Percentiles rank a stretch among this genome's conserved stretches.
Conservation (phyloP, 495 filamentous ascomycete species). For the Podospora pseudopauciseta region DNA sequence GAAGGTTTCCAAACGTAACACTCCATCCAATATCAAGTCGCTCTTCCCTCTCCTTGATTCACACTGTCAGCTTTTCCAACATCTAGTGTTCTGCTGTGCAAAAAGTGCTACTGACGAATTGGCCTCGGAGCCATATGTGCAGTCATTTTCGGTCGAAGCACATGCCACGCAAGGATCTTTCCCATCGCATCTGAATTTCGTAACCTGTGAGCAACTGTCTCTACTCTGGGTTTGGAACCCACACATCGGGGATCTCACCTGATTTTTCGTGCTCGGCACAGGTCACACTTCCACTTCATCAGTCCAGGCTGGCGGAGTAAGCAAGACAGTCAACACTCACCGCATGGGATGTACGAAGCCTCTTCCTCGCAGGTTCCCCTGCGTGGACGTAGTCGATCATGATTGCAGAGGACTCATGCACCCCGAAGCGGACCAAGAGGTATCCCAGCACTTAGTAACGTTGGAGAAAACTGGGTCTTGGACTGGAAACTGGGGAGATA, state of each 20-base stretch:
- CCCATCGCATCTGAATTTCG: constrained; percentile 30
- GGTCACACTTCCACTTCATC: constrained; percentile 17
- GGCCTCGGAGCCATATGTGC: constrained; percentile 32
- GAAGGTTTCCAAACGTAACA: constrained; percentile 31
- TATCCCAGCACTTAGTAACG: not conserved
- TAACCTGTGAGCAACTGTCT: too few species aligned
- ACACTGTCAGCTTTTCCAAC: not conserved
- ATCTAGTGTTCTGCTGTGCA: too few species aligned
- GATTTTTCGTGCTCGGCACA: constrained; percentile 28
- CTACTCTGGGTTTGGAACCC: too few species aligned
- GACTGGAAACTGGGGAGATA: not conserved
- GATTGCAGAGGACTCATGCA: constrained; percentile 1
- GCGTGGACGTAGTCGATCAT: constrained; percentile 15
- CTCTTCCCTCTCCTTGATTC: constrained; percentile 32
- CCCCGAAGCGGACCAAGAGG: constrained; percentile 19
- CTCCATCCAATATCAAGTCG: constrained; percentile 35
- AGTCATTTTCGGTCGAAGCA: constrained; percentile 28
- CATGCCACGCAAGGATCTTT: constrained; percentile 33
- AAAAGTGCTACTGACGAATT: constrained; percentile 13
- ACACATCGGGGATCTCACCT: constrained; percentile 7
- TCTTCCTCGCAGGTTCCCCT: constrained; percentile 24
- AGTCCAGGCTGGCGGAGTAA: not conserved
- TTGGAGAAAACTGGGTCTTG: not conserved
- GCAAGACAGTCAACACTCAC: constrained; percentile 14
- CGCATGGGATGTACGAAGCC: constrained; percentile 28